phyloP scores from a whole-genome alignment of 1,139 yeast genomes.

The Suhomyces panamericanus region DNA sequence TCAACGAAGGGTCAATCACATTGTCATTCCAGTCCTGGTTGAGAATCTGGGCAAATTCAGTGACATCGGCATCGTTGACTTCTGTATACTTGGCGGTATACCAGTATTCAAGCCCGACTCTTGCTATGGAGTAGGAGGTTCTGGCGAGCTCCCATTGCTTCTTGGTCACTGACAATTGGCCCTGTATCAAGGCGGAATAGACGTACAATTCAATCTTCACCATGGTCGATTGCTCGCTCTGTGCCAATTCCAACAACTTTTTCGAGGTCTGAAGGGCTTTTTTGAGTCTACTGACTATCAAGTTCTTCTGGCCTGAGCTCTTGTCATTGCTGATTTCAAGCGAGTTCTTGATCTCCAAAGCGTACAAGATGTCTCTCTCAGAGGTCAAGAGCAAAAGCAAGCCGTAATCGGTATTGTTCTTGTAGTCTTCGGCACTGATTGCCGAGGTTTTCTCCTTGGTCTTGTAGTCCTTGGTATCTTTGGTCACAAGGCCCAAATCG shows the following conservation, averaged over 20 bases:
- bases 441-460: slow-evolving; percentile 44
- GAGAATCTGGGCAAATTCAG: slow-evolving; percentile 38
- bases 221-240: slow-evolving; percentile 29
- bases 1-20: slow-evolving; percentile 68
- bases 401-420: slow-evolving; percentile 47
- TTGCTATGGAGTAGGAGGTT: slow-evolving; percentile 56
- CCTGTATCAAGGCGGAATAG: slow-evolving; percentile 61
- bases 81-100: too few relatives aligned
- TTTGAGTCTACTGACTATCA: slow-evolving; percentile 67
- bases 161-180: slow-evolving; percentile 56
- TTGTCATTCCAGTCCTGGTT: slow-evolving; percentile 59
- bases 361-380: slow-evolving; percentile 69
- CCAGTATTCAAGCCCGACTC: slow-evolving; percentile 57
- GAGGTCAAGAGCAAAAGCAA: slow-evolving; percentile 52
- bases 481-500: slow-evolving; percentile 54
- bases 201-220: slow-evolving; percentile 57
- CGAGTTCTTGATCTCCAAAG: slow-evolving; percentile 60
- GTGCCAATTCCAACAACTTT: slow-evolving; percentile 45
- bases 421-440: slow-evolving; percentile 49
- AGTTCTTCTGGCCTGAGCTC: slow-evolving; percentile 45
- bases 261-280: slow-evolving; percentile 53
- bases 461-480: slow-evolving; percentile 56
- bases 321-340: slow-evolving; percentile 53
- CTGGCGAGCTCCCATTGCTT: slow-evolving; percentile 60
- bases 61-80: slow-evolving; percentile 12